A percentile compares a stretch with the other conserved stretches of the same genome.
These are phyloP conservation scores for Amoebophrya sp. DNA, from an alignment of 169 alveolate genomes.

Conservation along the genomic window DNA sequence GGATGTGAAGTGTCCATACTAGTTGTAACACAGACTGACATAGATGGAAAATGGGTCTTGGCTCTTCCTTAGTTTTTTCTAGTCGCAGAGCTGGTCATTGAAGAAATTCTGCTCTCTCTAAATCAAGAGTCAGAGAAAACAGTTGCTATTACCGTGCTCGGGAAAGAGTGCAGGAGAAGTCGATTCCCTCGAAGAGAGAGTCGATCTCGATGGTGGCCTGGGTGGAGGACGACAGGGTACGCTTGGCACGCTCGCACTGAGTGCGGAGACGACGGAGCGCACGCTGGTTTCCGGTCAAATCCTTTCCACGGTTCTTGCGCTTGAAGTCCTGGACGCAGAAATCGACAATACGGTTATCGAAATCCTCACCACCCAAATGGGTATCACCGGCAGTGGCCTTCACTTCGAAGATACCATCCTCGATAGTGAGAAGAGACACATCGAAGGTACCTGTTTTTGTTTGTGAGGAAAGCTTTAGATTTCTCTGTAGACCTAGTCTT, in stretches of 20 bases:
- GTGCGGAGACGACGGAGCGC: slow-evolving; percentile 77
- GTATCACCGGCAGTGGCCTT: slow-evolving; percentile 99
- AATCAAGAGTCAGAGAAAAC: not conserved
- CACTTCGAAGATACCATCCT: slow-evolving; percentile 94
- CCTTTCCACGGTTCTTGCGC: slow-evolving; percentile 76
- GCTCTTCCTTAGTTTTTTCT: not conserved
- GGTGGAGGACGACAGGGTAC: slow-evolving; percentile 89
- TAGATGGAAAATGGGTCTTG: not conserved
- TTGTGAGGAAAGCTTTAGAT: too few species aligned
- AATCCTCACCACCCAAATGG: slow-evolving; percentile 98
- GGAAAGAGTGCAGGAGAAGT: slow-evolving; percentile 36
- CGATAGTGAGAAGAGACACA: slow-evolving; percentile 91
- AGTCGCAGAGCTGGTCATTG: not conserved
- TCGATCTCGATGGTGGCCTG: slow-evolving; percentile 94
- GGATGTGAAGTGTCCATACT: too few species aligned
- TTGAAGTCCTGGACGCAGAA: slow-evolving; percentile 90
- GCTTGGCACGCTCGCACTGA: slow-evolving; percentile 91
- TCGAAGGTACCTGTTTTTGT: slow-evolving; percentile 80
- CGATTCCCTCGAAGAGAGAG: slow-evolving; percentile 78
- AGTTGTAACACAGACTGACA: not conserved
- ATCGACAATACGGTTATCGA: slow-evolving; percentile 91
- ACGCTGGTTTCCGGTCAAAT: slow-evolving; percentile 50
- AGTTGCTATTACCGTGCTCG: not conserved
- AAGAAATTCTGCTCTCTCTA: not conserved
- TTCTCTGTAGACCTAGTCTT: not conserved